These are phyloP conservation scores for Pestalotiopsis fici DNA, from an alignment of 2,329 filamentous ascomycete genomes.

Conservation along the genomic window DNA sequence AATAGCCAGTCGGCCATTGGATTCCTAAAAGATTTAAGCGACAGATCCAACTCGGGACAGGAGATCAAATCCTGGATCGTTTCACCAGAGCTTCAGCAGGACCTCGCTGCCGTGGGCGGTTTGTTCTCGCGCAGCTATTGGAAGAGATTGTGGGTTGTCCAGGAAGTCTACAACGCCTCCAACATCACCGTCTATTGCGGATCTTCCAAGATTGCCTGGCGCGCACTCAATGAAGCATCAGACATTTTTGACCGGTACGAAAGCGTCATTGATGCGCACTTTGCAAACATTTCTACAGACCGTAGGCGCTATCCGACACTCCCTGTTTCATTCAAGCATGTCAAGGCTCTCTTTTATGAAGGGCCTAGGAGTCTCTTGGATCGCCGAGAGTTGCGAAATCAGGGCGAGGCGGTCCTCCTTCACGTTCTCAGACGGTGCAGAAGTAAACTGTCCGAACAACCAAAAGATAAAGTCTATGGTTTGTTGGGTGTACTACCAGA, in stretches of 20 bases:
- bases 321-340: too few relatives aligned
- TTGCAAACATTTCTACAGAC: not conserved
- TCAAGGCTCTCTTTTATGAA: not conserved
- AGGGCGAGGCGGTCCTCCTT: not conserved
- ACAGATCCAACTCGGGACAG: not conserved
- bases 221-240: slow-evolving; percentile 17
- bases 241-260: slow-evolving; percentile 11
- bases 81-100: not conserved
- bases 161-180: slow-evolving; percentile 27
- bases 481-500: slow-evolving; percentile 32
- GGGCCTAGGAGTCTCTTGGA: not conserved
- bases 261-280: not conserved
- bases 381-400: not conserved
- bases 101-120: slow-evolving; percentile 22
- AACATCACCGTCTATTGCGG: slow-evolving; percentile 25
- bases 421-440: not conserved
- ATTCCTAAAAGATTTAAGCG: not conserved
- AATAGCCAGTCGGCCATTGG: not conserved
- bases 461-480: slow-evolving; percentile 37
- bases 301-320: too few relatives aligned
- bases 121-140: slow-evolving; percentile 37
- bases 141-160: slow-evolving; percentile 33
- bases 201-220: slow-evolving; percentile 17
- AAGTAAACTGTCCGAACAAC: slow-evolving; percentile 27
- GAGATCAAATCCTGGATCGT: not conserved